Conservation (phyloP, 2,329 filamentous ascomycete genomes). For the Pseudocercospora eumusae region DNA sequence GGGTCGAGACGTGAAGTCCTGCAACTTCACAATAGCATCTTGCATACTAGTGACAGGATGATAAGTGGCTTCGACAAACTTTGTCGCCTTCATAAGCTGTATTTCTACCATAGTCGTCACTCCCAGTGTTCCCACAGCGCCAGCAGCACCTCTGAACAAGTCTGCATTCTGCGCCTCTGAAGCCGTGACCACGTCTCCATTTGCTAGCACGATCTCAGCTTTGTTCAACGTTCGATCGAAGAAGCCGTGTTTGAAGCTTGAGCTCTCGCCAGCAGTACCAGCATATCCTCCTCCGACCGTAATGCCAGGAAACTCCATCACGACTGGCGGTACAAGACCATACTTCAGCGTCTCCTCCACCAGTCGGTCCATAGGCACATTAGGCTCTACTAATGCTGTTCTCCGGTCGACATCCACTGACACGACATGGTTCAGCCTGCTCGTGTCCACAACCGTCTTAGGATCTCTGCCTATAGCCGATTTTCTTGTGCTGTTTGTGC, state of each 20-base stretch:
- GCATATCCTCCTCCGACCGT: slow-evolving; percentile 69
- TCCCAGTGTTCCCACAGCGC: slow-evolving; percentile 67
- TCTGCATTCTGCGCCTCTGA: slow-evolving; percentile 59
- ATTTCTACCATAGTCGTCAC: slow-evolving; percentile 61
- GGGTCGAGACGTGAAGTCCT: slow-evolving; percentile 42
- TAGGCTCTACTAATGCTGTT: slow-evolving; percentile 68
- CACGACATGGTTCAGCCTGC: slow-evolving; percentile 63
- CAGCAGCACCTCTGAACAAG: slow-evolving; percentile 65
- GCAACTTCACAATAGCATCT: slow-evolving; percentile 47
- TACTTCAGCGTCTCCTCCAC: slow-evolving; percentile 59
- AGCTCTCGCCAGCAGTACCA: slow-evolving; percentile 68
- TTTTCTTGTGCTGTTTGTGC: slow-evolving; percentile 72
- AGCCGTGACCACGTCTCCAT: slow-evolving; percentile 58
- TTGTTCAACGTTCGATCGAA: slow-evolving; percentile 64
- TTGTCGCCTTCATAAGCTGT: slow-evolving; percentile 48
- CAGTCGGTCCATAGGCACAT: slow-evolving; percentile 67
- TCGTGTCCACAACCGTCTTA: slow-evolving; percentile 63
- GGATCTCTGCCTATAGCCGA: slow-evolving; percentile 38
- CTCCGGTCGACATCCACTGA: slow-evolving; percentile 55
- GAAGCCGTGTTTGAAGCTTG: slow-evolving; percentile 67
- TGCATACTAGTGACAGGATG: slow-evolving; percentile 46
- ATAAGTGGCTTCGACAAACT: slow-evolving; percentile 54
- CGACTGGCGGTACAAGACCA: slow-evolving; percentile 63
- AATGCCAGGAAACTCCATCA: slow-evolving; percentile 73
- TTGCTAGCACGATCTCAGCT: slow-evolving; percentile 66